Percentiles rank a stretch among this genome's conserved stretches.
phyloP scores from a whole-genome alignment of 148 eudicot species.

The Diospyros lotus region DNA sequence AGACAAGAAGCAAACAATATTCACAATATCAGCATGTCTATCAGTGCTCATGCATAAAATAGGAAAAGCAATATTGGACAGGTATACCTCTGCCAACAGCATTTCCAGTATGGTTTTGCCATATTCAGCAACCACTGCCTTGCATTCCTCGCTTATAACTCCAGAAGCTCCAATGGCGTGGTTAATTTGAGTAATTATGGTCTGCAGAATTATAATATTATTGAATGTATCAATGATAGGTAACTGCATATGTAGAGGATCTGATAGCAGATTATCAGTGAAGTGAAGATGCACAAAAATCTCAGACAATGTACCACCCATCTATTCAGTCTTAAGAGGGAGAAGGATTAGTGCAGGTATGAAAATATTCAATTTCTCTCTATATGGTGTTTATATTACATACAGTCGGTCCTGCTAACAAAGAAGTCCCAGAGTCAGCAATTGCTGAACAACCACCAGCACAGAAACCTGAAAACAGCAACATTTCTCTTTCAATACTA shows the following conservation, averaged over 20 bases:
- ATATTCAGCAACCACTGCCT: constrained; percentile 64
- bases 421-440: constrained; percentile 95
- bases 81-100: constrained; percentile 53
- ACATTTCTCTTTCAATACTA: constrained; percentile 1
- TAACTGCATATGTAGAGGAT: not conserved
- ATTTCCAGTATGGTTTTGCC: constrained; percentile 66
- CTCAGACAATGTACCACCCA: not conserved
- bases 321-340: not conserved
- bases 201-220: constrained; percentile 29
- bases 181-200: constrained; percentile 73
- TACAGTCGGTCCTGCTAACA: constrained; percentile 96
- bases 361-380: not conserved
- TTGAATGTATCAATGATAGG: not conserved
- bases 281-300: not conserved
- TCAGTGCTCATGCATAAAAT: not conserved
- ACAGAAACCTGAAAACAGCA: constrained; percentile 61
- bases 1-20: not conserved
- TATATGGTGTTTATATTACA: constrained; percentile 8
- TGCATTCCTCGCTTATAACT: constrained; percentile 81
- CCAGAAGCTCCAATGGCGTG: constrained; percentile 96
- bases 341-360: not conserved
- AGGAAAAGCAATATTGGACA: not conserved
- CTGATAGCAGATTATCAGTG: not conserved
- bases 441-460: constrained; percentile 81
- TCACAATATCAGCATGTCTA: not conserved